Evolutionary conservation across 257 asterid genomes (phyloP).

Genomic region (Ilex aquifolium): DNA sequence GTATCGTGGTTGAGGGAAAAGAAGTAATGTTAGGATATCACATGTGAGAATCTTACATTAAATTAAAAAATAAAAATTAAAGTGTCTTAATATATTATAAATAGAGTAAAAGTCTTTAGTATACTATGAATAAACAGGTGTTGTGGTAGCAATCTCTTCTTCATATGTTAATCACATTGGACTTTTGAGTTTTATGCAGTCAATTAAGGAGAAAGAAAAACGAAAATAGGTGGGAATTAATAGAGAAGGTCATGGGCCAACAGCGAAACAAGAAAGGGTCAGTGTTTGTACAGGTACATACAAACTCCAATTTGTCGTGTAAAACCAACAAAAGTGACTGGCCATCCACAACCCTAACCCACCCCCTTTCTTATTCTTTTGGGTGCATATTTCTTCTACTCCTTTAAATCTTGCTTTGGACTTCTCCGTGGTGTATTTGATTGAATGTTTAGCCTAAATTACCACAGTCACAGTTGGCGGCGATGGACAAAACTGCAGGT

Average conservation of each 20-base stretch:
- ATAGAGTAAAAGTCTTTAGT: no score
- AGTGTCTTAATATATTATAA: no score
- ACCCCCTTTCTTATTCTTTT: conserved; percentile 22
- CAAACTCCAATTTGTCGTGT: conserved; percentile 51
- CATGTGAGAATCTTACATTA: no score
- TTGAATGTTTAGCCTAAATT: not conserved
- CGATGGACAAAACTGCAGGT: conserved; percentile 42
- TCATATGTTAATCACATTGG: no score
- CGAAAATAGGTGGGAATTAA: conserved; percentile 1
- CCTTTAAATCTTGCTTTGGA: not conserved
- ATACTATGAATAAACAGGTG: no score
- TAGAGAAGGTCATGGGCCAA: conserved; percentile 21
- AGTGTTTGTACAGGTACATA: conserved; percentile 13
- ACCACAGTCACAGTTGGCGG: not conserved
- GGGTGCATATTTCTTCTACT: conserved; percentile 13
- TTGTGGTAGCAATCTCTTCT: no score
- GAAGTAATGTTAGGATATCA: no score
- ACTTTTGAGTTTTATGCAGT: no score
- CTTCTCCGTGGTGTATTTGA: conserved; percentile 12
- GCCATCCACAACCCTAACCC: conserved; percentile 26
- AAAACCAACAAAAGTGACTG: conserved; percentile 49
- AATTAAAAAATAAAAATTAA: no score
- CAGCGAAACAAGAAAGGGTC: conserved; percentile 22
- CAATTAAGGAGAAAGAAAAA: not conserved
- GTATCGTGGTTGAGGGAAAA: no score